A percentile compares a stretch with the other conserved stretches of the same genome.
Evolutionary conservation across 257 asterid species (phyloP).

Genomic region (Echites panduratus): DNA sequence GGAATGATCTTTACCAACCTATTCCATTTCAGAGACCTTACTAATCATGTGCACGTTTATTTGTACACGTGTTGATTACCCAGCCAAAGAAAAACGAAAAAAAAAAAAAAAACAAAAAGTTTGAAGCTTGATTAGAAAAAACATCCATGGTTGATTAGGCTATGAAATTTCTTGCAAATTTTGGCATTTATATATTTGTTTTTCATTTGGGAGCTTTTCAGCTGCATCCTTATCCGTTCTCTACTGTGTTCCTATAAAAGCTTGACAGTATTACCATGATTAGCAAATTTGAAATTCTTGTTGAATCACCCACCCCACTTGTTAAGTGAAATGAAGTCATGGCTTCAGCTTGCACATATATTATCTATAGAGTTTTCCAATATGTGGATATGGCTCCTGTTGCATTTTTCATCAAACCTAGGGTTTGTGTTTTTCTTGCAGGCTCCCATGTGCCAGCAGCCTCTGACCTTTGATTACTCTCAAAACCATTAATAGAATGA

Average conservation of each 20-base stretch:
- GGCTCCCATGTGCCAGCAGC: constrained; percentile 92
- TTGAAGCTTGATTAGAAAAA: not conserved
- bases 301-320: too few relatives aligned
- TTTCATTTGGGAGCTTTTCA: not conserved
- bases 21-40: not conserved
- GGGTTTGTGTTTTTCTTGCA: constrained; percentile 22
- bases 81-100: too few relatives aligned
- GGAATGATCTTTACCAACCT: constrained; percentile 3
- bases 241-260: not conserved
- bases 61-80: not conserved
- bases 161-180: not conserved
- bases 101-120: too few relatives aligned
- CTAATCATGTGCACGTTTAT: not conserved
- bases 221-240: not conserved
- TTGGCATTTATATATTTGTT: not conserved
- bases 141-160: not conserved
- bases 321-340: too few relatives aligned
- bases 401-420: constrained; percentile 2
- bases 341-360: too few relatives aligned
- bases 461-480: constrained; percentile 75
- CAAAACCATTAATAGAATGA: constrained; percentile 37
- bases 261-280: not conserved
- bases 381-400: too few relatives aligned
- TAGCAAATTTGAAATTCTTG: not conserved
- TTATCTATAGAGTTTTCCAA: too few relatives aligned